phyloP scores from a whole-genome alignment of 257 asterid species.

The Solanum tarapatanum region DNA sequence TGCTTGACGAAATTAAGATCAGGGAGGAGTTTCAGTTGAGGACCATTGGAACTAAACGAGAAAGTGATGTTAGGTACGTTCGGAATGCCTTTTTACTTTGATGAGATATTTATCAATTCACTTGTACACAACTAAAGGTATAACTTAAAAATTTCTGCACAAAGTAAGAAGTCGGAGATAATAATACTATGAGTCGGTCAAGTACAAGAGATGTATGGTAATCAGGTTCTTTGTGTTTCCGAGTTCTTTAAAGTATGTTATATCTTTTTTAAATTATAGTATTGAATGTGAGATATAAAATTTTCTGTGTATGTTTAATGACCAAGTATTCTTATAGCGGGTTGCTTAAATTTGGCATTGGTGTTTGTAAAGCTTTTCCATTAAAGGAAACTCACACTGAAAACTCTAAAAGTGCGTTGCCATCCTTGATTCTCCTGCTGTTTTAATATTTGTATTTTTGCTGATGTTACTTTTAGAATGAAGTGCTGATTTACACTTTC shows the following conservation, averaged over 20 bases:
- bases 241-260: neutral
- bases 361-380: neutral
- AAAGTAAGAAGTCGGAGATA: neutral
- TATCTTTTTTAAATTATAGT: neutral
- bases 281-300: neutral
- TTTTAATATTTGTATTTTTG: neutral
- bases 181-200: neutral
- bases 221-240: neutral
- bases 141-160: neutral
- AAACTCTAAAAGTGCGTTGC: neutral
- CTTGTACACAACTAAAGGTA: neutral
- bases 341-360: neutral
- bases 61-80: conserved; percentile 78
- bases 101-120: neutral
- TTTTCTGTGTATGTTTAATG: neutral
- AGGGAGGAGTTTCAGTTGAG: conserved; percentile 86
- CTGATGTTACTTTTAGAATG: neutral
- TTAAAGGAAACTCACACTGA: neutral
- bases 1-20: conserved; percentile 80
- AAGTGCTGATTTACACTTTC: neutral
- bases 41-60: conserved; percentile 86
- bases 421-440: neutral
- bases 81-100: neutral
- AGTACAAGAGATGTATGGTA: neutral
- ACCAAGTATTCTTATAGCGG: neutral